A percentile compares a stretch with the other conserved stretches of the same genome.
Evolutionary conservation across 768 basidiomycete genomes (phyloP).

Genomic region (Rhodotorula diobovata): DNA sequence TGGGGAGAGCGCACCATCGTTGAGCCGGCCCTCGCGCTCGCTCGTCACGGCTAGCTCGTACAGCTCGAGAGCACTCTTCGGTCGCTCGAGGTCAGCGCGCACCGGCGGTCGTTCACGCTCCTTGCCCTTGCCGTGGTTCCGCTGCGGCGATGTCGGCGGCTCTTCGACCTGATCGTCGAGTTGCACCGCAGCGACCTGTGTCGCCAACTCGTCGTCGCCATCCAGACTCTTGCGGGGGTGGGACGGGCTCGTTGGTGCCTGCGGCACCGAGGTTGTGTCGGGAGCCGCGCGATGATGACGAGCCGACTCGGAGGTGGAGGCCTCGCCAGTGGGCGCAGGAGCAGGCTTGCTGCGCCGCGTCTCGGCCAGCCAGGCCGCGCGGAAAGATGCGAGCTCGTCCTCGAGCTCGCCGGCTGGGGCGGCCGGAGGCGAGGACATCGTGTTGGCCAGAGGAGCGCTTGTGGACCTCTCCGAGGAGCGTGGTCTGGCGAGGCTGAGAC

Average conservation of each 20-base stretch:
- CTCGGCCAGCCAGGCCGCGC: conserved; percentile 24
- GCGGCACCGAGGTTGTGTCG: too few species aligned
- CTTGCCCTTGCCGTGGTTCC: conserved; percentile 18
- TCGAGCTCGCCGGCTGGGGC: conserved; percentile 5
- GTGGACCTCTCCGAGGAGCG: too few species aligned
- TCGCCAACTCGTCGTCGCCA: neutral
- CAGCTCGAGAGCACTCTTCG: conserved; percentile 37
- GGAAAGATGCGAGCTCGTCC: conserved; percentile 28
- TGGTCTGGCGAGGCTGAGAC: too few species aligned
- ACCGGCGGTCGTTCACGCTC: neutral
- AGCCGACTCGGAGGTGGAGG: conserved; percentile 19
- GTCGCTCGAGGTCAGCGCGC: neutral
- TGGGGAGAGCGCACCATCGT: conserved; percentile 26
- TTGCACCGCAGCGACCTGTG: neutral
- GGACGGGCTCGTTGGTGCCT: too few species aligned
- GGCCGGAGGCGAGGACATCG: neutral
- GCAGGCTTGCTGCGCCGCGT: neutral
- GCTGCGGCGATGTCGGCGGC: neutral
- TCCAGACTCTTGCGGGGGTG: too few species aligned
- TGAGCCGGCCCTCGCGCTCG: conserved; percentile 40
- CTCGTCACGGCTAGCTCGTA: conserved; percentile 35
- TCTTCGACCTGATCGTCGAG: conserved; percentile 1
- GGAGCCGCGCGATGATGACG: neutral
- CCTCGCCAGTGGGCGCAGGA: neutral
- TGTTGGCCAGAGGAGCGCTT: neutral